Base-by-base conservation (phyloP, 495 filamentous ascomycete species). In the Arthonia radiata region DNA sequence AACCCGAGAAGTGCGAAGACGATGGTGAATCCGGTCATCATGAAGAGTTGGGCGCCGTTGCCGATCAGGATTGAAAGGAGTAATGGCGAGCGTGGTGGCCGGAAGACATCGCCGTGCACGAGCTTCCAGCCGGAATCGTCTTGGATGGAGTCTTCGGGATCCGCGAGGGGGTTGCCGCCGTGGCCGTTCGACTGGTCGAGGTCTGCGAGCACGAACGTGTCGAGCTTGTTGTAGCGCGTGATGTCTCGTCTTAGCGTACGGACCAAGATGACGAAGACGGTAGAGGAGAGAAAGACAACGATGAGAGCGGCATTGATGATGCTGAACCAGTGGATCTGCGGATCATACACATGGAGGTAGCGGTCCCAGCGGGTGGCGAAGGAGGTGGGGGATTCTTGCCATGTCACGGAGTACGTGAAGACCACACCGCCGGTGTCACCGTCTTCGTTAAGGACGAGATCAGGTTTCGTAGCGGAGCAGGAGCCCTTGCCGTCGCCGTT, bases 291-390 rank as follows among this genome's bases (percentile, higher is more conserved):
- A 57, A 94, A 86, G 18, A 82, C 59, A 18, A 94, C 81, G 35
- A 97, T 83, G 27, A 92, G 63, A 6, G 89, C 69, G 18, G 83
- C 89, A 47, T 86, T 91, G 56, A 93, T 70, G 19, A 97, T 64
- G 7, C 78, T 92, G 48, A 92, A 86, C 86, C 86, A 97, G 46
- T 94, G 86, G 40, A 97, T 94, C 50, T 76, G 79, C 22, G 86
- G 81, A 48, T 93, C 78, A 36, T 75, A 80, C 13, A 94, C 82
- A 39, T 92, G 80, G 15, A 94, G 59, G 42, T 93, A 97, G 46
- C 86, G 90, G 53, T 97, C 86, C 83, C 83, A 93, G 31, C 86
- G 61, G 11, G 89, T 94, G 17, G 86, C 86, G 74, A 89, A 97
- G 0, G 70, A 71, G 2, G 81, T 92, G 0, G 52, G 28, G 2